Conservation (phyloP, 2,329 filamentous ascomycete species). For the Paraconiothyrium brasiliense region DNA sequence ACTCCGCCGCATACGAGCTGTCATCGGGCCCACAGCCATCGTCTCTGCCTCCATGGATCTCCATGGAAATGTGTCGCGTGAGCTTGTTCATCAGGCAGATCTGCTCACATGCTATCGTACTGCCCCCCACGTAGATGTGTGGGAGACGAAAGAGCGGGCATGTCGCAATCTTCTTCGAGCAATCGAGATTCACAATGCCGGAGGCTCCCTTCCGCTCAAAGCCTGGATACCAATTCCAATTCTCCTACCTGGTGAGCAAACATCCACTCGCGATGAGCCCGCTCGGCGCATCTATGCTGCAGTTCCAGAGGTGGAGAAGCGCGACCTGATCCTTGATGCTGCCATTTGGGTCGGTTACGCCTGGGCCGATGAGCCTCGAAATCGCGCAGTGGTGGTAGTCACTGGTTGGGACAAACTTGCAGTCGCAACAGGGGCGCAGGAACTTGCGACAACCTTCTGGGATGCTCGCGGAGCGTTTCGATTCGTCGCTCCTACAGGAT, state of each 20-base stretch:
- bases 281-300: slow-evolving; percentile 10
- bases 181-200: background rate
- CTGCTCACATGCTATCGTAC: slow-evolving; percentile 12
- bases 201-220: slow-evolving; percentile 2
- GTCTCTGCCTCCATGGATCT: slow-evolving; percentile 17
- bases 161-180: slow-evolving; percentile 10
- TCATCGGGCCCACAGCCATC: slow-evolving; percentile 9
- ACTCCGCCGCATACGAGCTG: slow-evolving; percentile 9
- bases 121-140: slow-evolving; percentile 13
- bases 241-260: slow-evolving; percentile 11
- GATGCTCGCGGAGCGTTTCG: background rate
- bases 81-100: slow-evolving; percentile 4
- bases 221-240: slow-evolving; percentile 16
- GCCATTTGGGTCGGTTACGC: slow-evolving; percentile 15
- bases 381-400: slow-evolving; percentile 9
- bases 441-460: slow-evolving; percentile 10
- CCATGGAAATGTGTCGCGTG: slow-evolving; percentile 11
- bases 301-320: slow-evolving; percentile 6
- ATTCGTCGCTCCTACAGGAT: slow-evolving; percentile 12
- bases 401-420: slow-evolving; percentile 5
- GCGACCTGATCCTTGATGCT: slow-evolving; percentile 3
- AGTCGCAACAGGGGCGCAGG: slow-evolving; percentile 1
- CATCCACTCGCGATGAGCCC: slow-evolving; percentile 12
- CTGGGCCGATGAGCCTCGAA: slow-evolving; percentile 14
- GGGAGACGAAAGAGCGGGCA: slow-evolving; percentile 9